Base-by-base conservation (phyloP, 2,329 filamentous ascomycete genomes). In the Cladosporium sp. region DNA sequence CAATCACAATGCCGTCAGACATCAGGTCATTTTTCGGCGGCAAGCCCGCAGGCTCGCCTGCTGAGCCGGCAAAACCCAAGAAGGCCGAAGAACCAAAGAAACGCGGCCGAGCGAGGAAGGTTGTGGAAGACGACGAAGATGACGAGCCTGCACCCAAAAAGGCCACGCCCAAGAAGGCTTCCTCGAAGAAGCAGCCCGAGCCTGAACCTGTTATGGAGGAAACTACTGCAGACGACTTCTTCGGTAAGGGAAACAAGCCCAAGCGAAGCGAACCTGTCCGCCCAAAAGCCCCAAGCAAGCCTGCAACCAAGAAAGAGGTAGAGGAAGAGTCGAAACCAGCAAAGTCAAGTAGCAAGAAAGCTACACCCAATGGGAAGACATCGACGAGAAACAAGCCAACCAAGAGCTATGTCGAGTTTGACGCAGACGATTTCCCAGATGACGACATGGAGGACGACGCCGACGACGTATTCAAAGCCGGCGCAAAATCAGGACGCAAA, bases 11-110 rank as follows among this genome's bases (percentile, higher is more conserved):
- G 90, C 83, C 90, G 47, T 66, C 78, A 56, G 92, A 97, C 70
- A 97, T 96, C 64, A 81, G 91, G 64, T 89, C 79, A 61, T 97
- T 96, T 72, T 96, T 97, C 74, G 84, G 86, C 50, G 83, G 86
- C 54, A 90, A 90, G 68, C 81, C 82, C 45, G 78, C 80, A 56
- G 72, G 78, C 39, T 72, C 79, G 13, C 70, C 76, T 42, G 76
- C 79, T 53, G 69, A 69, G 56, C 62, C 53, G 55, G 32, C 58
- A 19, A 56, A 61, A 52, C 39, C 51, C n/a, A 43, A 52, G 39
- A 47, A 50, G 49, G 48, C 61, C 64, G 27, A 50, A 22, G 50
- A 49, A 43, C 43, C 62, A 64, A 76, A 64, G 52, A 76, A 75
- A 59, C 73, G 73, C 32, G 67, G 73, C 68, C 69, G 74, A 68